Evolutionary conservation across 164 flowering plant species (phyloP).

Genomic region (Tetrastigma voinierianum): DNA sequence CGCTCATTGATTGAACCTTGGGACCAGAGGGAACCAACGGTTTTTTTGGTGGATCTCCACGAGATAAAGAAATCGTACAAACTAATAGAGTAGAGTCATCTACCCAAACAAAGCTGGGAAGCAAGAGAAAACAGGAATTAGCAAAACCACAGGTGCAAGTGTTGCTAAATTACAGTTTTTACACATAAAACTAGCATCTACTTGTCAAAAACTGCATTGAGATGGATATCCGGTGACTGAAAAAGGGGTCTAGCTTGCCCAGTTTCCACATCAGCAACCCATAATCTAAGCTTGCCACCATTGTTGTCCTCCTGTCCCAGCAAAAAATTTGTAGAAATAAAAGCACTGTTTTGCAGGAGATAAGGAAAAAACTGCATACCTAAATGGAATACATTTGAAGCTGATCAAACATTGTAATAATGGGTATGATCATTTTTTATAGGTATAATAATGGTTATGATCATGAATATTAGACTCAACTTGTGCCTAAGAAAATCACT

Average conservation of each 20-base stretch:
- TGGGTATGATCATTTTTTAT: too few species aligned
- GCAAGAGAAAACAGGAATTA: slow-evolving; percentile 16
- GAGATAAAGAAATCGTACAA: slow-evolving; percentile 79
- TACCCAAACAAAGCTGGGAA: slow-evolving; percentile 83
- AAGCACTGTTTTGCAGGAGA: not conserved
- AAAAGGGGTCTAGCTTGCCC: slow-evolving; percentile 80
- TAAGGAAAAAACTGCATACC: not conserved
- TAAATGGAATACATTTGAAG: too few species aligned
- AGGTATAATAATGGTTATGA: too few species aligned
- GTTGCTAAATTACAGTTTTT: not conserved
- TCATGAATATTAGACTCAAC: too few species aligned
- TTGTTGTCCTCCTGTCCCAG: slow-evolving; percentile 50
- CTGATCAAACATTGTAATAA: too few species aligned
- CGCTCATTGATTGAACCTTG: slow-evolving; percentile 92
- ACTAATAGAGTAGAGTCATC: slow-evolving; percentile 78
- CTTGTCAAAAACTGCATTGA: slow-evolving; percentile 95
- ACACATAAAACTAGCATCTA: slow-evolving; percentile 23
- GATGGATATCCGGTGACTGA: slow-evolving; percentile 58
- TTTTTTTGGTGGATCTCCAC: slow-evolving; percentile 87
- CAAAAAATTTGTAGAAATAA: slow-evolving; percentile 6
- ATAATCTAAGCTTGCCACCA: slow-evolving; percentile 67
- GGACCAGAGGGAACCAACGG: slow-evolving; percentile 93
- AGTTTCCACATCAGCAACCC: slow-evolving; percentile 93
- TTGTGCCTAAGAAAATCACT: too few species aligned
- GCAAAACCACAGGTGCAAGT: not conserved